Conservation (phyloP, 139 green algal species). For the Monoraphidium neglectum region DNA sequence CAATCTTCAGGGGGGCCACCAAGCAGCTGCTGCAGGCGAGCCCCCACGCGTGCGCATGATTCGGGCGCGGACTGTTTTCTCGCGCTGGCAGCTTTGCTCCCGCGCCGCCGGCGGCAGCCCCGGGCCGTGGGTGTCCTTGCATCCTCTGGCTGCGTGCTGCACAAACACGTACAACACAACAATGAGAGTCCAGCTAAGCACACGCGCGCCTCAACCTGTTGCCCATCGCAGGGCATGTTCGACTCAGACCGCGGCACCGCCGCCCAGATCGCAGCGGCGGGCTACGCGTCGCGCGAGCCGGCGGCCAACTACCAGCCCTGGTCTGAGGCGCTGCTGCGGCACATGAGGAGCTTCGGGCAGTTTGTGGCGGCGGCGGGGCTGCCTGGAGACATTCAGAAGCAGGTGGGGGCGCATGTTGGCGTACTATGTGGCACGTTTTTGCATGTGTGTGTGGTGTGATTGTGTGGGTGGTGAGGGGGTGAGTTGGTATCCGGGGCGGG, state of each 20-base stretch:
- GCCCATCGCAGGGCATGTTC: constrained; percentile 26
- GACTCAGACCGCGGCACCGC: constrained; percentile 28
- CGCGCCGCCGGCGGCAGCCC: neutral
- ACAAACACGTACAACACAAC: too few species aligned
- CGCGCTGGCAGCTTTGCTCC: constrained; percentile 2
- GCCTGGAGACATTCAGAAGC: constrained; percentile 16
- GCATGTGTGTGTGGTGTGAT: too few species aligned
- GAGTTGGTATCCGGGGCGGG: too few species aligned
- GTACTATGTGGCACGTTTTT: too few species aligned
- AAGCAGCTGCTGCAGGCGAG: constrained; percentile 25
- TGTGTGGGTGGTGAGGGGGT: too few species aligned
- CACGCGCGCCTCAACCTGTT: too few species aligned
- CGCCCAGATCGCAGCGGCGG: constrained; percentile 21
- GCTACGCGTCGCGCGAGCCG: constrained; percentile 39
- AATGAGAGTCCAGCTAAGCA: too few species aligned
- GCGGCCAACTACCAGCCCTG: constrained; percentile 34
- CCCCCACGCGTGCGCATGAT: too few species aligned
- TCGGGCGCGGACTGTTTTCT: neutral
- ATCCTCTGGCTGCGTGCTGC: too few species aligned
- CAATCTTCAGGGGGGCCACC: constrained; percentile 24
- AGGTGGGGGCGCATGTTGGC: constrained; percentile 15
- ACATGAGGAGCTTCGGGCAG: constrained; percentile 1
- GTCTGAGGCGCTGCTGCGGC: constrained; percentile 16
- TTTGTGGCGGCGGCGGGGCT: neutral
- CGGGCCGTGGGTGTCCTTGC: too few species aligned